Evolutionary conservation across 139 green algal genomes (phyloP).

Genomic region (Pleodorina starrii): DNA sequence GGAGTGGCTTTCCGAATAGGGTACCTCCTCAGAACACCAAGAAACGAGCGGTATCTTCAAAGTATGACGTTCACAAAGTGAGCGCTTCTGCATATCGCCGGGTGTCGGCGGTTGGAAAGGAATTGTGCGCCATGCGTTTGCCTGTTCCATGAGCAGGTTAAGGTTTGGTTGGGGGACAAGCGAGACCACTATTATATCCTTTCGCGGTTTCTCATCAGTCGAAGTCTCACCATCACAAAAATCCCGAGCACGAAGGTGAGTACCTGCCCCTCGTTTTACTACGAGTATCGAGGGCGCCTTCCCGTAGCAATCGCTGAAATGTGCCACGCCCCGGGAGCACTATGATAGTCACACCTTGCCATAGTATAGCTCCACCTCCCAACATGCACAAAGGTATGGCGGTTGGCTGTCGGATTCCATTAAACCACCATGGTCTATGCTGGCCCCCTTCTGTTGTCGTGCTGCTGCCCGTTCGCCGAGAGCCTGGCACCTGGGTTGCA

Average conservation of each 20-base stretch:
- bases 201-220: conserved; percentile 91
- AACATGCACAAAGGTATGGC: too few relatives aligned
- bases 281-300: too few relatives aligned
- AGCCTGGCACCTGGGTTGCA: too few relatives aligned
- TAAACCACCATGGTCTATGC: too few relatives aligned
- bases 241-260: conserved; percentile 85
- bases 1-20: not conserved
- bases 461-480: too few relatives aligned
- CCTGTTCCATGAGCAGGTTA: conserved; percentile 67
- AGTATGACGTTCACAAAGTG: conserved; percentile 90
- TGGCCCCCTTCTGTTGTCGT: too few relatives aligned
- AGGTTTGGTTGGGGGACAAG: conserved; percentile 84
- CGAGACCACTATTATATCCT: conserved; percentile 94
- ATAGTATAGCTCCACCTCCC: too few relatives aligned
- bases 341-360: too few relatives aligned
- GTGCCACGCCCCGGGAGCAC: too few relatives aligned
- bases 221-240: conserved; percentile 93
- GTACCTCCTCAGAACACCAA: conserved; percentile 21
- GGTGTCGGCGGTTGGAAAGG: not conserved
- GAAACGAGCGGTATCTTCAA: conserved; percentile 67
- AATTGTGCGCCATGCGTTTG: not conserved
- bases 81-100: not conserved
- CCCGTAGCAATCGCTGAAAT: too few relatives aligned
- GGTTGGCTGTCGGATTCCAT: too few relatives aligned
- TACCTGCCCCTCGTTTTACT: too few relatives aligned